Evolutionary conservation across 495 filamentous ascomycete species (phyloP).

Genomic region (Daldinia decipiens): DNA sequence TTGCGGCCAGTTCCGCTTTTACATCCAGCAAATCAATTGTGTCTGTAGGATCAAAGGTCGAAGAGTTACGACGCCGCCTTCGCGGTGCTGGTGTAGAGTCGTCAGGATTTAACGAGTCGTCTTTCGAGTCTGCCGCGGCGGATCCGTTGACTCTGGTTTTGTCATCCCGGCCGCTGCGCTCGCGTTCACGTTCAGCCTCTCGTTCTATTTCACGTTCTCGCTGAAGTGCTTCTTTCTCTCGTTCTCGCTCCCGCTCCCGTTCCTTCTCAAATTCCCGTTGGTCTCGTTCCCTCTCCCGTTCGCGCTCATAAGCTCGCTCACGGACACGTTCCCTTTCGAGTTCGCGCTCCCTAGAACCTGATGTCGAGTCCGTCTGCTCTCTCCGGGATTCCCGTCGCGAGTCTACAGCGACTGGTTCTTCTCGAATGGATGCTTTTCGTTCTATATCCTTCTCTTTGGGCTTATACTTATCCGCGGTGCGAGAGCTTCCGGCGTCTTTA

Average conservation of each 20-base stretch:
- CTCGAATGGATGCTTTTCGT: constrained; percentile 35
- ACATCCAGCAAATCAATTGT: constrained; percentile 57
- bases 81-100: constrained; percentile 37
- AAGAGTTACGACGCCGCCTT: constrained; percentile 49
- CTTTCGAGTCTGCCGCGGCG: constrained; percentile 33
- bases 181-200: constrained; percentile 9
- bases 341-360: constrained; percentile 49
- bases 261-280: constrained; percentile 34
- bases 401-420: constrained; percentile 36
- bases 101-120: constrained; percentile 38
- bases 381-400: constrained; percentile 46
- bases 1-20: constrained; percentile 58
- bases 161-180: constrained; percentile 25
- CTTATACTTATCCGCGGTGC: constrained; percentile 32
- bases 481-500: constrained; percentile 29
- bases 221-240: not conserved
- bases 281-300: constrained; percentile 30
- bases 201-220: constrained; percentile 35
- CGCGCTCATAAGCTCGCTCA: constrained; percentile 51
- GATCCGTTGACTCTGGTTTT: constrained; percentile 35
- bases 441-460: constrained; percentile 39
- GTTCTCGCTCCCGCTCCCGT: constrained; percentile 36
- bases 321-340: constrained; percentile 48
- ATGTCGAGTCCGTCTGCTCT: constrained; percentile 36
- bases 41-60: constrained; percentile 63